Evolutionary conservation across 2,329 filamentous ascomycete genomes (phyloP), one percentile per base, ranked within the genome.

Genomic region (Orbilia javanica): DNA sequence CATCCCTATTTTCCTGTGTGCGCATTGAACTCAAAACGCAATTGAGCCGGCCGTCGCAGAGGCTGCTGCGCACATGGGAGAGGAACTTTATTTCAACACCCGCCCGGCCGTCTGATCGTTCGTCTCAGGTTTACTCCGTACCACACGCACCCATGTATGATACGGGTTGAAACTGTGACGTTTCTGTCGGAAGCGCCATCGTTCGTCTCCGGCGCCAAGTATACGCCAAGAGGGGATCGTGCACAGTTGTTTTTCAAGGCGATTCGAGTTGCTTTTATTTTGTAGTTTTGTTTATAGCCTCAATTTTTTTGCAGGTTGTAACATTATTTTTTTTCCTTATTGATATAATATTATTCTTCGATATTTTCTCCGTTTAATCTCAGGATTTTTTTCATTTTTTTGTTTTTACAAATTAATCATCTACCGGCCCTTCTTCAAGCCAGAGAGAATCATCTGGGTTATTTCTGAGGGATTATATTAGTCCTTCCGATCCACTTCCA

Each of bases 191-290:
- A 76, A 64, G 36, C 62, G 42, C 72, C 29, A 53, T n/a, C 64
- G 36, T 36, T 76, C 65, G 72, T 76, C 72, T 70, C 72, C 72
- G 72, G 72, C 48, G 72, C 72, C 72, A 76, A 76, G 70, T 39
- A 1, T 4, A 31, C 15, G 69, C 69, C 69, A 70, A 70, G 66
- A 13, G 25, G n/a, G 20, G 36, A 3, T 20, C 64, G 52, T 53
- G 64, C 64, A 50, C 13, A 4, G 13, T 11, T 36, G 4, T 39
- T 39, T 39, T 13, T 10, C 15, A 3, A 29, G 3, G 39, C 55
- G 55, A 39, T 60, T 42, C 55, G 55, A 60, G 2, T 31, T 60
- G 31, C 57, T 44, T 29, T 22, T 2, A 4, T 18, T n/a, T 39
- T 36, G 34, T 10, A n/a, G n/a, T n/a, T n/a, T n/a, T n/a, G n/a